These are phyloP conservation scores for Pluteus cervinus DNA, from an alignment of 768 basidiomycete genomes.

Conservation along the genomic window DNA sequence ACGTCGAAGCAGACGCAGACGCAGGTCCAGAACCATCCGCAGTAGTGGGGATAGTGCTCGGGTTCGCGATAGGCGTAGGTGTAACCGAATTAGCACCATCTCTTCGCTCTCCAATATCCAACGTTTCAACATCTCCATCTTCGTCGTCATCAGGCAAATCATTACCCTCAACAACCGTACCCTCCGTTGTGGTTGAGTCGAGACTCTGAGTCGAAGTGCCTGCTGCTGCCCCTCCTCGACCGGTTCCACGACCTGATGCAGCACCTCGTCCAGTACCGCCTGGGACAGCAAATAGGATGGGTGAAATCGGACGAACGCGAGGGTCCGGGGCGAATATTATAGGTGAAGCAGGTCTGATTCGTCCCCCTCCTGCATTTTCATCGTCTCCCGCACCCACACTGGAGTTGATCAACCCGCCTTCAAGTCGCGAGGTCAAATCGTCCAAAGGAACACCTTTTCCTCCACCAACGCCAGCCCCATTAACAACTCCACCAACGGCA, in stretches of 20 bases:
- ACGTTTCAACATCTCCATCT: conserved; percentile 8
- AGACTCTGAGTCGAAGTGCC: too few relatives aligned
- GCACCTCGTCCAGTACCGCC: not conserved
- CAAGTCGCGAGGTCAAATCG: too few relatives aligned
- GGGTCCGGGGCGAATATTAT: conserved; percentile 61
- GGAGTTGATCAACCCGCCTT: too few relatives aligned
- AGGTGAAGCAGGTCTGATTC: conserved; percentile 50
- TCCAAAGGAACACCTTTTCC: conserved; percentile 2
- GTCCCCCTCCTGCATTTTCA: conserved; percentile 3
- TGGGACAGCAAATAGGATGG: conserved; percentile 34
- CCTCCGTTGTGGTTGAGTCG: conserved; percentile 7
- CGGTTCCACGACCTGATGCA: conserved; percentile 5
- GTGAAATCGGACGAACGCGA: conserved; percentile 31
- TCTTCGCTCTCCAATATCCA: too few relatives aligned
- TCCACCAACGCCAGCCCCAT: conserved; percentile 3
- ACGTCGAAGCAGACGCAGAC: too few relatives aligned
- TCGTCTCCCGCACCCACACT: too few relatives aligned
- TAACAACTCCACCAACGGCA: conserved; percentile 10
- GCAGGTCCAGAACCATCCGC: too few relatives aligned
- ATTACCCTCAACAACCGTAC: conserved; percentile 6
- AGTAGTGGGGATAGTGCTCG: too few relatives aligned
- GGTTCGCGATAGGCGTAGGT: too few relatives aligned
- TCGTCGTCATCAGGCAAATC: conserved; percentile 9
- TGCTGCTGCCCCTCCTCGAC: conserved; percentile 7
- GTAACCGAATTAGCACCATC: too few relatives aligned